Conservation (phyloP, 2,329 filamentous ascomycete species). For the Trichoderma hamatum region DNA sequence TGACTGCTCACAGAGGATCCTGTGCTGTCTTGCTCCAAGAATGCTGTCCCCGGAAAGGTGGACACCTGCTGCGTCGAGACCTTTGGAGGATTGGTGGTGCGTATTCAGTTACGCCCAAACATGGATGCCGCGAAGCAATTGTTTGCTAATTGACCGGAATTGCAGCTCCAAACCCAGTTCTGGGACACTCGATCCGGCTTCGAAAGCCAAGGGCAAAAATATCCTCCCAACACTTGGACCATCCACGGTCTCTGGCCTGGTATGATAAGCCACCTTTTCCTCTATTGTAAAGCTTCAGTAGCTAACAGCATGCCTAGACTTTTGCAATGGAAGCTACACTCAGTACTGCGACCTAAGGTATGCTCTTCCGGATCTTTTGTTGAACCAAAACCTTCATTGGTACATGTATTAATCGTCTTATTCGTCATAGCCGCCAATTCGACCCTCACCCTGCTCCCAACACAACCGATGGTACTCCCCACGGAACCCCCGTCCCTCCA, state of each 20-base stretch:
- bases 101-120: conserved; percentile 20
- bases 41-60: conserved; percentile 48
- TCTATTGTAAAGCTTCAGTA: neutral
- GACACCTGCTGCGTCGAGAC: conserved; percentile 69
- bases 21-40: conserved; percentile 52
- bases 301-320: conserved; percentile 38
- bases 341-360: conserved; percentile 66
- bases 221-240: conserved; percentile 60
- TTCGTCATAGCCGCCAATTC: conserved; percentile 56
- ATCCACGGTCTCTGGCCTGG: conserved; percentile 63
- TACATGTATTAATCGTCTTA: neutral
- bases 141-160: neutral
- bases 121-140: neutral
- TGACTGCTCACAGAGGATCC: conserved; percentile 28
- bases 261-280: conserved; percentile 28
- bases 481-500: conserved; percentile 56
- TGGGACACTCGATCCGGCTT: conserved; percentile 67
- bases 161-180: conserved; percentile 60
- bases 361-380: neutral
- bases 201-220: conserved; percentile 59
- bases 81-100: conserved; percentile 60
- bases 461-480: conserved; percentile 60
- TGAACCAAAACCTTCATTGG: neutral
- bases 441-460: conserved; percentile 64
- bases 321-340: conserved; percentile 58